These are phyloP conservation scores for Agastache rugosa DNA, from an alignment of 257 asterid species.

Conservation along the genomic window DNA sequence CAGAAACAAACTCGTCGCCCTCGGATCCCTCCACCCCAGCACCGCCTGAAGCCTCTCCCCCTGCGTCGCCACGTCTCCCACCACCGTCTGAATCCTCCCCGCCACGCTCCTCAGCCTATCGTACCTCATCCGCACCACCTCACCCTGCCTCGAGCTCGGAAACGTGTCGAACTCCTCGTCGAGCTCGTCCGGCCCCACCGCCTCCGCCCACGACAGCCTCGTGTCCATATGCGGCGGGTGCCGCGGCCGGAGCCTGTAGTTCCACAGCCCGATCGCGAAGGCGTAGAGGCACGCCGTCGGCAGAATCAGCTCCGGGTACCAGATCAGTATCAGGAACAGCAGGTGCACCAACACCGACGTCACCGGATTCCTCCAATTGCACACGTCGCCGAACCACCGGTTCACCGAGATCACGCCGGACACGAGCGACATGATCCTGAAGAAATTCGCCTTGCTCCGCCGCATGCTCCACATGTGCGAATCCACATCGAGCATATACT, in stretches of 20 bases:
- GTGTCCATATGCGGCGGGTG: constrained; percentile 81
- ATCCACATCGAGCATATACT: constrained; percentile 74
- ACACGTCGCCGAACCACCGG: constrained; percentile 61
- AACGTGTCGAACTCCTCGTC: constrained; percentile 83
- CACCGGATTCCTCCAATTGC: constrained; percentile 64
- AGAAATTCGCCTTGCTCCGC: constrained; percentile 78
- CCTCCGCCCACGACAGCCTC: constrained; percentile 72
- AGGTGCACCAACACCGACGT: constrained; percentile 69
- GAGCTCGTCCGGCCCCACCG: constrained; percentile 67
- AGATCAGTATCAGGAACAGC: constrained; percentile 60
- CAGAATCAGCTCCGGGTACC: constrained; percentile 74
- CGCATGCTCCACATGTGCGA: constrained; percentile 91
- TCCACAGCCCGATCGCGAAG: constrained; percentile 71
- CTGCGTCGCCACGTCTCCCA: constrained; percentile 74
- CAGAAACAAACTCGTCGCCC: constrained; percentile 72
- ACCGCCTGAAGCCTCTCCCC: constrained; percentile 73
- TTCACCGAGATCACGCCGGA: constrained; percentile 54
- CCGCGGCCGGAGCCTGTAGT: constrained; percentile 64
- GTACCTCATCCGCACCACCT: constrained; percentile 66
- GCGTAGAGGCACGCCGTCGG: constrained; percentile 68
- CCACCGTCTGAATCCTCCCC: constrained; percentile 81
- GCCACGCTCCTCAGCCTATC: constrained; percentile 76
- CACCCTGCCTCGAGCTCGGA: constrained; percentile 55
- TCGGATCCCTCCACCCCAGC: constrained; percentile 81
- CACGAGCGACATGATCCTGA: constrained; percentile 62